Base-by-base conservation (phyloP, 73 alveolate species). In the Tetrahymena malaccensis region DNA sequence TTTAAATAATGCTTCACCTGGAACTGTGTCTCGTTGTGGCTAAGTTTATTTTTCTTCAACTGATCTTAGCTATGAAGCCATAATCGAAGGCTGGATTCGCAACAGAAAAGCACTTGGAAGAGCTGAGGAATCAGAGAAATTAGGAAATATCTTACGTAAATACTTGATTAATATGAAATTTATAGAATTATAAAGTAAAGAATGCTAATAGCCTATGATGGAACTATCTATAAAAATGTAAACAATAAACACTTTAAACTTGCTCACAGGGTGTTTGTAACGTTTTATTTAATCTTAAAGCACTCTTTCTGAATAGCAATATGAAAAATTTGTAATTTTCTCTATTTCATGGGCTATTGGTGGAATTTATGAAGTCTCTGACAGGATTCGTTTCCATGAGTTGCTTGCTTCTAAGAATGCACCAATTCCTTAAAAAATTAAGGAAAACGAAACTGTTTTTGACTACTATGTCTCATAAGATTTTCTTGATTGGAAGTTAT, bases 1-100 rank as follows among this genome's bases (percentile, higher is more conserved):
- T 96, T 98, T 99, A 93, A 98, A 99, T 96, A 99, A 99, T 96
- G 99, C 99, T 96, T 99, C 99, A 40, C 99, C 99, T n/a, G 99
- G 99, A 70, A 99, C 99, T 70, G 99, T 99, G 35, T 98, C 99
- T 33, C 98, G 99, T 94, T 98, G 99, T 95, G 99, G 99, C 96
- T 99, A 99, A 98, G 99, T 99, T 96, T 99, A 97, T 96, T 99
- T 99, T 84, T 98, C 99, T 21, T 99, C 99, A 55, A 97, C 99
- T 94, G 99, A 99, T 98, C 97, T 99, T 40, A 99, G 99, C 25
- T 99, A 99, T 99, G 99, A 98, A 94, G 99, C 99, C 35, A 98
- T 99, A 94, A 96, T 99, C 85, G 99, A 97, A 85, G 98, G 99
- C 43, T 99, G 99, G 99, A 95, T 98, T 93, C 96, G 97, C 94